phyloP scores from a whole-genome alignment of 78 protist species.

The Trichosphaerium sp. region DNA sequence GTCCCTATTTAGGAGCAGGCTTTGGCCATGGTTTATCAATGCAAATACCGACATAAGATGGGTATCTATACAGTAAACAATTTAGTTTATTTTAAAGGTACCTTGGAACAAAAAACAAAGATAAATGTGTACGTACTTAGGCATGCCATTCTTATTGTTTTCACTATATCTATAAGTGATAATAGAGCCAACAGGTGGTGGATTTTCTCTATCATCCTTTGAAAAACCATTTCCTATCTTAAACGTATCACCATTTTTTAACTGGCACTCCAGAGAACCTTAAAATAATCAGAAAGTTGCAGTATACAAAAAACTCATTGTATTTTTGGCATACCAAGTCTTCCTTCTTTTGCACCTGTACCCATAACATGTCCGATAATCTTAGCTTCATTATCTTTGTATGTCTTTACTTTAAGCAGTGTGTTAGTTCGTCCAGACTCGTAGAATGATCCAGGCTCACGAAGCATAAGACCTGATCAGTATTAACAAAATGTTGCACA shows the following conservation, averaged over 20 bases:
- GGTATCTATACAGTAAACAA: no score
- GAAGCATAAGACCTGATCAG: constrained; percentile 38
- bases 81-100: no score
- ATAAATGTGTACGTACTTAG: no score
- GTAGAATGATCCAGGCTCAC: constrained; percentile 18
- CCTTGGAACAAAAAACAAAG: no score
- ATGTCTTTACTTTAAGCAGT: constrained; percentile 25
- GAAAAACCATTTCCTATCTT: constrained; percentile 21
- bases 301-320: not conserved
- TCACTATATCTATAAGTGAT: not conserved
- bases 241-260: constrained; percentile 7
- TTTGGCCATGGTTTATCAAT: no score
- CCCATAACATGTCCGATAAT: not conserved
- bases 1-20: no score
- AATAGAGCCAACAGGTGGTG: constrained; percentile 25
- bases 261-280: constrained; percentile 8
- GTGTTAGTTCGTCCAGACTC: not conserved
- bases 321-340: not conserved
- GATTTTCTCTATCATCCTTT: not conserved
- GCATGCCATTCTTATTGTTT: no score
- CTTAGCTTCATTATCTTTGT: constrained; percentile 3
- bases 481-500: not conserved
- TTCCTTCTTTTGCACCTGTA: not conserved
- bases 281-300: not conserved
- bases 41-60: no score